A percentile compares a stretch with the other conserved stretches of the same genome.
Conservation (phyloP, 108 stramenopile genomes). For the Craspedostauros australis region DNA sequence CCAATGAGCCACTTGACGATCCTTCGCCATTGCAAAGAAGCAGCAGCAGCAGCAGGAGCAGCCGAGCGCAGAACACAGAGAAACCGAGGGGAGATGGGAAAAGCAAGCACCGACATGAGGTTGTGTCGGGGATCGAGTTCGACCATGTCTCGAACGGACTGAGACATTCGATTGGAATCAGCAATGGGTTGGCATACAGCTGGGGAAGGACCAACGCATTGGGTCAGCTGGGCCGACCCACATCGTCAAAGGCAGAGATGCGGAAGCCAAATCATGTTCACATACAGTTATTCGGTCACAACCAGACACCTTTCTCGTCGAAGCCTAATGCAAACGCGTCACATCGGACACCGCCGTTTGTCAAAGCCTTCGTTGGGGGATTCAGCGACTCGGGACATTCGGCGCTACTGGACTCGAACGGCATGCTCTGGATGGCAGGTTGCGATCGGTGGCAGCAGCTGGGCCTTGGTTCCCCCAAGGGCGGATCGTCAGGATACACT, state of each 20-base stretch:
- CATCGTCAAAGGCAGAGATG: background rate
- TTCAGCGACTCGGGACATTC: constrained; percentile 50
- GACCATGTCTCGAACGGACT: constrained; percentile 13
- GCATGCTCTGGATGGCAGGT: constrained; percentile 49
- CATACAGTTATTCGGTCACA: constrained; percentile 1
- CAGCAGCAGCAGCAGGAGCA: no score
- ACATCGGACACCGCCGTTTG: no score
- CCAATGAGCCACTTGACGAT: no score
- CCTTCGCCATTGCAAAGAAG: no score
- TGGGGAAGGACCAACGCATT: constrained; percentile 25
- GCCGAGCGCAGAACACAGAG: no score
- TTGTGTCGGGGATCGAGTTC: no score
- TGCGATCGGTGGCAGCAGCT: constrained; percentile 76
- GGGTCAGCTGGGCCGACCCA: constrained; percentile 31
- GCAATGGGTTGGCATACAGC: constrained; percentile 8
- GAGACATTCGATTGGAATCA: constrained; percentile 23
- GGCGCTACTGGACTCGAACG: constrained; percentile 38
- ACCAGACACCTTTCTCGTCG: background rate
- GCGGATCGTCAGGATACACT: constrained; percentile 55
- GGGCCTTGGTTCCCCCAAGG: constrained; percentile 50
- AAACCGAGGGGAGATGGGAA: no score
- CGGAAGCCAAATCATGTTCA: background rate
- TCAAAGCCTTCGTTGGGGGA: constrained; percentile 38
- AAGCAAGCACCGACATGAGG: no score
- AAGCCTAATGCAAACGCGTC: no score